Evolutionary conservation across 305 asterid species (phyloP), one percentile per base, ranked within the genome.

Genomic region (Plantago lanceolata): DNA sequence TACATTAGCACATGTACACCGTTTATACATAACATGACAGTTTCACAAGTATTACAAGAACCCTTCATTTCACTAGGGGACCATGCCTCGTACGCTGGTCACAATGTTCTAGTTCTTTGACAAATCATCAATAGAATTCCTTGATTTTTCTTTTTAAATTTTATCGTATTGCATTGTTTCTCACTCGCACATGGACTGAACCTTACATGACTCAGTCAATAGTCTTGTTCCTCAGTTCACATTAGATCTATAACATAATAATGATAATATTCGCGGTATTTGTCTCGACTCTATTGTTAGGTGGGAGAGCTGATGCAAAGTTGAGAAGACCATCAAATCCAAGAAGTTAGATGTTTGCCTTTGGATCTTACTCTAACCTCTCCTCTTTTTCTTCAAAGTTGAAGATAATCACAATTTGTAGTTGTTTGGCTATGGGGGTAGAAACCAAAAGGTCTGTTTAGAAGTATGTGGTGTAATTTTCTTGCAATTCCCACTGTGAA

Each of bases 401-500:
- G 68, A 28, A 71, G 79, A 78, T 72, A 63, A 66, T 59, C 75
- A 68, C 81, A 78, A 76, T 61, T 75, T 70, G 63, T 67, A 55
- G 65, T 76, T 61, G 43, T 71, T 73, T 70, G 71, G 71, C 51
- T 20, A 24, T 9, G 33, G 66, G 53, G 48, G 64, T 64, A 80
- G 66, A 73, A 73, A 69, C 80, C 75, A 78, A 80, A 73, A 57
- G 35, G 16, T 57, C 53, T 60, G 45, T 70, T 78, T 79, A 84
- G 80, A 76, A 60, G 72, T 66, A 69, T 67, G 68, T 63, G 72
- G 55, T 70, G 67, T 76, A 75, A 68, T 79, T 79, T 79, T 79
- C 73, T 79, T 75, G 81, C 79, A 66, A 81, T 73, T 75, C 76
- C 78, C 82, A 80, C 74, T 65, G 70, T 73, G 26, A 63, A 53